These are phyloP conservation scores for Cudoniella acicularis DNA, from an alignment of 495 filamentous ascomycete genomes.

Conservation along the genomic window DNA sequence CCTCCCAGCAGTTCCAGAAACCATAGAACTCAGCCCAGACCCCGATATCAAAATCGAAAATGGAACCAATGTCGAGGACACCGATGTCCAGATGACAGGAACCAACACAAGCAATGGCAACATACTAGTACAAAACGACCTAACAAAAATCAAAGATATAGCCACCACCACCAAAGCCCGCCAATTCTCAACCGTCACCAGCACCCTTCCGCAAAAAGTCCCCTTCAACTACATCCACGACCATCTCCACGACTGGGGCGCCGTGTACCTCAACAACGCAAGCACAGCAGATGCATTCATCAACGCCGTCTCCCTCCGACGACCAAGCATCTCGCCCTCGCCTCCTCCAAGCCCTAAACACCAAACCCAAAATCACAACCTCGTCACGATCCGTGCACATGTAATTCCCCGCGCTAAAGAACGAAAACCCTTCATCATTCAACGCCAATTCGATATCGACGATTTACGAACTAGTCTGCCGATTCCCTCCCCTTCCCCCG, in stretches of 20 bases:
- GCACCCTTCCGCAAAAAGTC: neutral
- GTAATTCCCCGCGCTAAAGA: slow-evolving; percentile 37
- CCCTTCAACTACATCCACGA: slow-evolving; percentile 23
- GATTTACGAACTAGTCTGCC: too few species aligned
- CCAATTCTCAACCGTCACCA: neutral
- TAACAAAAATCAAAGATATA: neutral
- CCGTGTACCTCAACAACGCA: slow-evolving; percentile 18
- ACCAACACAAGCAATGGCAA: neutral
- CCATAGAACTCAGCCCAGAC: neutral
- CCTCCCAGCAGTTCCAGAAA: slow-evolving; percentile 1
- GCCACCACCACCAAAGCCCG: slow-evolving; percentile 1
- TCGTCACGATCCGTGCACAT: slow-evolving; percentile 42
- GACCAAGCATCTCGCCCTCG: slow-evolving; percentile 1
- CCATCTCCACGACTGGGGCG: slow-evolving; percentile 22
- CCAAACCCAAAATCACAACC: slow-evolving; percentile 1
- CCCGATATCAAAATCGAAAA: neutral
- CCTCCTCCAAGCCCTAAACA: too few species aligned
- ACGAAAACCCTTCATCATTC: slow-evolving; percentile 42
- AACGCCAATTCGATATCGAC: slow-evolving; percentile 42
- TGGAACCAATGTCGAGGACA: neutral
- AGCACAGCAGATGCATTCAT: slow-evolving; percentile 24
- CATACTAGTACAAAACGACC: neutral
- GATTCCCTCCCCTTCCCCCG: too few species aligned
- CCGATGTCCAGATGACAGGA: neutral
- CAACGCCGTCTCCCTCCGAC: slow-evolving; percentile 11